These are phyloP conservation scores for Ceratorhiza oryzae-sativae DNA, from an alignment of 1,284 basidiomycete genomes.

Conservation along the genomic window DNA sequence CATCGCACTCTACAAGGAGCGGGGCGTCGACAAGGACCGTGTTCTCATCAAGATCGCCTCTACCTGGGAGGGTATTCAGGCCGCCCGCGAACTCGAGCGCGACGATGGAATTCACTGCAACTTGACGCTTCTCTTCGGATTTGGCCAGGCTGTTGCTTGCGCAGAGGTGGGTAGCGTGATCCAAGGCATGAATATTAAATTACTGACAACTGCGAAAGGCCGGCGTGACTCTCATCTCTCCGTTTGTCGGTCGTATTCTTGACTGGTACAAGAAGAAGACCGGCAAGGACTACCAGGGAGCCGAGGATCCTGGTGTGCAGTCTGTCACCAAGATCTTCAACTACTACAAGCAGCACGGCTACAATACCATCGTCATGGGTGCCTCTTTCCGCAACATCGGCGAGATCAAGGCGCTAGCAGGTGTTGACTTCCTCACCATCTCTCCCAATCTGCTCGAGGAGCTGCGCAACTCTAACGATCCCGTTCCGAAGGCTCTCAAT, in stretches of 20 bases:
- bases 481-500: slow-evolving; percentile 87
- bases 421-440: slow-evolving; percentile 97
- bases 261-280: slow-evolving; percentile 95
- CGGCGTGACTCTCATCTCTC: slow-evolving; percentile 96
- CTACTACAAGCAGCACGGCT: slow-evolving; percentile 99
- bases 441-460: slow-evolving; percentile 90
- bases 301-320: slow-evolving; percentile 94
- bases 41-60: slow-evolving; percentile 99
- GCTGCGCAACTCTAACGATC: slow-evolving; percentile 80
- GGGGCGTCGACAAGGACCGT: slow-evolving; percentile 92
- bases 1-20: slow-evolving; percentile 90
- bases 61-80: slow-evolving; percentile 99
- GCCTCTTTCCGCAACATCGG: slow-evolving; percentile 98
- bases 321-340: slow-evolving; percentile 97
- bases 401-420: slow-evolving; percentile 95
- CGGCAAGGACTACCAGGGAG: slow-evolving; percentile 84
- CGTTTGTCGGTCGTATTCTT: slow-evolving; percentile 97
- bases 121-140: slow-evolving; percentile 98
- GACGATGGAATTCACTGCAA: slow-evolving; percentile 98
- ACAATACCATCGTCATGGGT: slow-evolving; percentile 99
- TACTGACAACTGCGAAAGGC: slow-evolving; percentile 99
- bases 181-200: slow-evolving; percentile 96
- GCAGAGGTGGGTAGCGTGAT: slow-evolving; percentile 78
- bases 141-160: slow-evolving; percentile 97
- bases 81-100: slow-evolving; percentile 89